Conservation (phyloP, 192 early-diverging fungal species). For the Linnemannia elongata region DNA sequence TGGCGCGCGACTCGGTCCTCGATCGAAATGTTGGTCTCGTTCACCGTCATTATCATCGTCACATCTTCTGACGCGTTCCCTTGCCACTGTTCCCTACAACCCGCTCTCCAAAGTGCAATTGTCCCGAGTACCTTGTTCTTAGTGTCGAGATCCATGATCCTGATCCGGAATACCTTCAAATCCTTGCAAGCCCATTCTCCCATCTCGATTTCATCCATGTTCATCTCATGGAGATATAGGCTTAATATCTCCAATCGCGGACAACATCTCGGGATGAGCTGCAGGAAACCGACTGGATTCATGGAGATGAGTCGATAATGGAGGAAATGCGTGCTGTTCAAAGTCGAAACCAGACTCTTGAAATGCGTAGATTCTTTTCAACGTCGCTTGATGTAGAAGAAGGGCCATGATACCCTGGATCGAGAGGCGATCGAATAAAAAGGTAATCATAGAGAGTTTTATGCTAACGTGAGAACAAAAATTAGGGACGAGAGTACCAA, state of each 20-base stretch:
- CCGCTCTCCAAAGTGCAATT: not conserved
- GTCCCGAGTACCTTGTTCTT: not conserved
- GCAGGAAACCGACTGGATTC: not conserved
- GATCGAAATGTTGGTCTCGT: not conserved
- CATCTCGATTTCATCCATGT: not conserved
- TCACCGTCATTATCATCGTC: no score
- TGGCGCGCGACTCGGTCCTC: constrained; percentile 7
- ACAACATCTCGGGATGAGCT: not conserved
- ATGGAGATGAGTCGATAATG: not conserved
- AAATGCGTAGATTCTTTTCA: not conserved
- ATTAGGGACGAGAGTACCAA: not conserved
- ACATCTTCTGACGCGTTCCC: no score
- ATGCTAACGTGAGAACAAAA: not conserved
- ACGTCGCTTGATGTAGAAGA: not conserved
- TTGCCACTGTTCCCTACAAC: no score
- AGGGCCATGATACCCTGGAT: not conserved
- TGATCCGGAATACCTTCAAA: not conserved
- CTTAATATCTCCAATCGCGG: not conserved
- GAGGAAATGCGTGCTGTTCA: not conserved
- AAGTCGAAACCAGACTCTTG: not conserved
- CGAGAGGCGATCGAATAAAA: not conserved
- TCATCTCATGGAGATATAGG: not conserved
- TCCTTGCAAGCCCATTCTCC: not conserved
- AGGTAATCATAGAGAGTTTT: no score
- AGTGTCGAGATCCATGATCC: not conserved